These are phyloP conservation scores for Penicillium decumbens DNA, from an alignment of 2,329 filamentous ascomycete species.

Conservation along the genomic window DNA sequence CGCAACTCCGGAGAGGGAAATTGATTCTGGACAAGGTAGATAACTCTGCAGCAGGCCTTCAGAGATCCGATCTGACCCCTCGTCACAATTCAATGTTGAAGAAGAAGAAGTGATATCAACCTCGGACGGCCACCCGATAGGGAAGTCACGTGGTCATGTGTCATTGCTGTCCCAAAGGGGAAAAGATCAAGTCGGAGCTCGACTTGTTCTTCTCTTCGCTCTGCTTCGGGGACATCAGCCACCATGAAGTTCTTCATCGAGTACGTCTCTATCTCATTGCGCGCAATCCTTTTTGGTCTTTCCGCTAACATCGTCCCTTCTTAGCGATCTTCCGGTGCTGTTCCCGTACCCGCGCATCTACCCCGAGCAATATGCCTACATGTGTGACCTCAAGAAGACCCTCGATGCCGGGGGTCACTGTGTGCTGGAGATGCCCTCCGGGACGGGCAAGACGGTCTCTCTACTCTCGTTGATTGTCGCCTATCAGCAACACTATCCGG, in stretches of 20 bases:
- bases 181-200: slow-evolving; percentile 20
- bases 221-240: slow-evolving; percentile 22
- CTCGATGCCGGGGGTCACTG: slow-evolving; percentile 93
- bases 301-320: slow-evolving; percentile 8
- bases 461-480: slow-evolving; percentile 91
- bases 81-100: slow-evolving; percentile 4
- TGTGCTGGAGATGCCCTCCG: slow-evolving; percentile 97
- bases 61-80: not conserved
- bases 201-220: slow-evolving; percentile 6
- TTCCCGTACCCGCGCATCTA: slow-evolving; percentile 73
- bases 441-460: slow-evolving; percentile 95
- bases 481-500: slow-evolving; percentile 89
- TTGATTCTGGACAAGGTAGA: not conserved
- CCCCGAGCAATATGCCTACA: slow-evolving; percentile 71
- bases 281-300: not conserved
- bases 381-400: slow-evolving; percentile 81
- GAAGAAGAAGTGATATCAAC: slow-evolving; percentile 12
- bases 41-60: not conserved
- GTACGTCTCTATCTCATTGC: slow-evolving; percentile 38
- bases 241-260: slow-evolving; percentile 78
- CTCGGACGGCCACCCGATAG: slow-evolving; percentile 29
- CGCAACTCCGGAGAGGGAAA: slow-evolving; percentile 4
- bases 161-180: slow-evolving; percentile 32
- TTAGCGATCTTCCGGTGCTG: slow-evolving; percentile 62
- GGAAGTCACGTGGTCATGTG: slow-evolving; percentile 33